phyloP scores from a whole-genome alignment of 2,329 filamentous ascomycete genomes.

The Cercospora beticola region DNA sequence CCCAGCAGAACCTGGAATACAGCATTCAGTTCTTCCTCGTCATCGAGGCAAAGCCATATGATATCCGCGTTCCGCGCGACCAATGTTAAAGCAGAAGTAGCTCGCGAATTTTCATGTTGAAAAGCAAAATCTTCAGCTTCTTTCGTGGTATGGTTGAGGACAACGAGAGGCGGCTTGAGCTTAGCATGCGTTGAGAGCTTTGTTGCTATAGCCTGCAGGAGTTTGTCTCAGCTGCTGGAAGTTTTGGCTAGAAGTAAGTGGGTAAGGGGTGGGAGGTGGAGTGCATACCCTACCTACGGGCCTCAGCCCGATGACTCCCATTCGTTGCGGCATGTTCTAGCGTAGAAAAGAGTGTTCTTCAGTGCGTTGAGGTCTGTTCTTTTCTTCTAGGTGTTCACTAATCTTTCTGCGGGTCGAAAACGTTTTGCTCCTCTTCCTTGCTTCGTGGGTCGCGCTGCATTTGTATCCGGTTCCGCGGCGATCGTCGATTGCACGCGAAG shows the following conservation, averaged over 20 bases:
- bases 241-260: neutral
- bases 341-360: neutral
- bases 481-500: constrained; percentile 4
- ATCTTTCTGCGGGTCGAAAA: neutral
- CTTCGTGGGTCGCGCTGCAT: neutral
- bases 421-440: neutral
- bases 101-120: neutral
- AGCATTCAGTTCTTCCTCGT: neutral
- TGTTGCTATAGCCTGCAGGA: neutral
- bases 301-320: neutral
- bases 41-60: neutral
- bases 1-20: neutral
- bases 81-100: neutral
- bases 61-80: constrained; percentile 1
- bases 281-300: neutral
- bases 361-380: neutral
- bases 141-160: neutral
- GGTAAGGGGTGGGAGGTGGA: neutral
- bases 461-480: neutral
- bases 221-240: neutral
- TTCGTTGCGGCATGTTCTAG: neutral
- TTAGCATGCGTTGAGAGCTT: neutral
- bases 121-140: constrained; percentile 2
- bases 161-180: neutral
- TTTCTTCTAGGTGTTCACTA: neutral